Base-by-base conservation (phyloP, 2,329 filamentous ascomycete genomes). In the Tricladium varicosporioides region DNA sequence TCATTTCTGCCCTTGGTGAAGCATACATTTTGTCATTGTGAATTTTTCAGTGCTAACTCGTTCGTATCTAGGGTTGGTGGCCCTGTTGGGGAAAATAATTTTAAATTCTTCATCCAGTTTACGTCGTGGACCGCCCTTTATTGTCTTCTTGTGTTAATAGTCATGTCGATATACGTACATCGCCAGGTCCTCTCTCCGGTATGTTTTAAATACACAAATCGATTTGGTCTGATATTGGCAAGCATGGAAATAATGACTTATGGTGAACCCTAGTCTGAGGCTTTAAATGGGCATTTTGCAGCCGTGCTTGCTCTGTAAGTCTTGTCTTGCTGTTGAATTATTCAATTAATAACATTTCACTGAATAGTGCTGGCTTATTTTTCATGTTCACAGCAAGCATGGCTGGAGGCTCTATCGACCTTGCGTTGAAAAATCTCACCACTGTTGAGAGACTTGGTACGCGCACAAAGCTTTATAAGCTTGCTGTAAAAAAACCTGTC, bases 91-190 rank as follows among this genome's bases (percentile, higher is more conserved):
- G 92, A 97, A 71, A 92, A 85, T 1, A 85, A 87, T 2, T 92
- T 93, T 76, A 97, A 97, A 67, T 97, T 91, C 73, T 97, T 99
- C 69, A 77, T 92, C 10, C 94, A 97, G 64, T 96, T 97, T 68
- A 85, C 86, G 14, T 80, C 83, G 45, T 96, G 94, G 70, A 85
- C 85, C 1, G 75, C 83, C 4, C 65, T 91, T 3, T 90, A 87
- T 65, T 91, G 87, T 63, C 72, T 77, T 2, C 81, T 89, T 57
- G 73, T 82, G 9, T 73, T 95, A 50, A 80, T 85, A 18, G 78
- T 87, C 0, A 76, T 85, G 59, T 85, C 84, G 2, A 82, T 87
- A 53, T 87, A 85, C 59, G 72, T 92, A 27, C 56, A 58, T 22
- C 58, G 85, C 53, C 76, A 84, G 51, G 71, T 74, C 16, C 54